These are phyloP conservation scores for Paecilomyces variotii DNA, from an alignment of 2,329 filamentous ascomycete species.

Conservation along the genomic window DNA sequence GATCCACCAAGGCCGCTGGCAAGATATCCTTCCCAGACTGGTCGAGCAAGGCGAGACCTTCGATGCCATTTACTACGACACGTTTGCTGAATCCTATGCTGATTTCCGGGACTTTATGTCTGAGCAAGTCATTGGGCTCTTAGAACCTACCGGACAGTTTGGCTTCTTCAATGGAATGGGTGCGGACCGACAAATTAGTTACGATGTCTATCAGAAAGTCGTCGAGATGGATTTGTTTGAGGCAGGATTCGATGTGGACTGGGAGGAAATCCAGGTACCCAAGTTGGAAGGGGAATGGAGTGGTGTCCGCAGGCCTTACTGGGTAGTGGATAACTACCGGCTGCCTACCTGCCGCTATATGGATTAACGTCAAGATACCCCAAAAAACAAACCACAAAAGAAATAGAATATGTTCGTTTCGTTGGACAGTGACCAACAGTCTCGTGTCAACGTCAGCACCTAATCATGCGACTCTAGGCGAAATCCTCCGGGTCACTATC, in stretches of 20 bases:
- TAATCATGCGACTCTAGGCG: background rate
- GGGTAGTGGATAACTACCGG: conserved; percentile 61
- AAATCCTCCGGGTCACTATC: background rate
- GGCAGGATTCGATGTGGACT: conserved; percentile 81
- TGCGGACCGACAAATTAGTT: conserved; percentile 84
- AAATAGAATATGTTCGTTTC: background rate
- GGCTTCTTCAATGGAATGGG: conserved; percentile 70
- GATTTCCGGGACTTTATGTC: conserved; percentile 81
- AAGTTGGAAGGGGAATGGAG: conserved; percentile 74
- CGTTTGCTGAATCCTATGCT: conserved; percentile 87
- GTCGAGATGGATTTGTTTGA: conserved; percentile 86
- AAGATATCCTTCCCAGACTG: conserved; percentile 65
- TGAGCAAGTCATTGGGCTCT: conserved; percentile 72
- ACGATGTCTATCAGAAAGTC: conserved; percentile 91
- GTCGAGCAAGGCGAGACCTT: conserved; percentile 62
- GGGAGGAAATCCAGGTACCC: conserved; percentile 69
- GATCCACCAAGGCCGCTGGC: conserved; percentile 70
- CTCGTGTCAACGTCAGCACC: no score
- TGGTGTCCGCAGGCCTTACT: conserved; percentile 80
- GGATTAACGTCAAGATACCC: conserved; percentile 16
- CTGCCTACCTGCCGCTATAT: conserved; percentile 36
- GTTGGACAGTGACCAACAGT: background rate
- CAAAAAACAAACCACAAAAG: background rate
- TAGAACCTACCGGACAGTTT: conserved; percentile 50
- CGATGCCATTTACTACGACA: conserved; percentile 94